phyloP scores from a whole-genome alignment of 768 basidiomycete genomes.

The Boletus rufocinnamomeus region DNA sequence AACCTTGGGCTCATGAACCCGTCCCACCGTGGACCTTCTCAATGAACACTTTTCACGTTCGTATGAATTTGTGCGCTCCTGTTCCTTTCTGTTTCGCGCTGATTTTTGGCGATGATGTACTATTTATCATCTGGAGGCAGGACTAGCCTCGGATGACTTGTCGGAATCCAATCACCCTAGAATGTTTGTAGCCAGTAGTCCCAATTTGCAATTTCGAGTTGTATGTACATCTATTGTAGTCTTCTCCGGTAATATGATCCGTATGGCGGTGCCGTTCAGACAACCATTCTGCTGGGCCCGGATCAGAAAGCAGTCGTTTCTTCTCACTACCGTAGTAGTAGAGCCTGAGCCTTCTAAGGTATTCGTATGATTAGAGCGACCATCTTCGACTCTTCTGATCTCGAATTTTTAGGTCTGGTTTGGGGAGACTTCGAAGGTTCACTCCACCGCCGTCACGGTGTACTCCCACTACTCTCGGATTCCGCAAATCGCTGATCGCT shows the following conservation, averaged over 20 bases:
- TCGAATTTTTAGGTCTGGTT: no score
- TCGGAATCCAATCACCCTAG: conserved; percentile 1
- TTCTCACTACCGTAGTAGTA: neutral
- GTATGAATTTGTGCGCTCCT: neutral
- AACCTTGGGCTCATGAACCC: conserved; percentile 46
- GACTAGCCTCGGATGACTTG: neutral
- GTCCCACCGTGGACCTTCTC: conserved; percentile 10
- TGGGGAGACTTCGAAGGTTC: neutral
- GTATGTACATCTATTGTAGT: conserved; percentile 6
- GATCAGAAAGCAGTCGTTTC: neutral
- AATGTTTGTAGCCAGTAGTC: conserved; percentile 20
- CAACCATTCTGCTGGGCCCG: neutral
- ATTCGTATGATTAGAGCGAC: no score
- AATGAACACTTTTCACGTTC: neutral
- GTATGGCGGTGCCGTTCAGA: neutral
- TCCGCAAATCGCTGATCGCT: no score
- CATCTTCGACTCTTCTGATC: no score
- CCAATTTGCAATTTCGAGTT: neutral
- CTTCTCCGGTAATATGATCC: neutral
- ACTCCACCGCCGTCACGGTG: no score
- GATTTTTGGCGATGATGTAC: neutral
- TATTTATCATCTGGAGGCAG: neutral
- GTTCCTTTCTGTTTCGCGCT: neutral
- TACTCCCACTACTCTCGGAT: no score
- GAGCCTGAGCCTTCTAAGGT: no score